These are phyloP conservation scores for Avena eriantha DNA, from an alignment of 176 grass and related monocot species.

Conservation along the genomic window DNA sequence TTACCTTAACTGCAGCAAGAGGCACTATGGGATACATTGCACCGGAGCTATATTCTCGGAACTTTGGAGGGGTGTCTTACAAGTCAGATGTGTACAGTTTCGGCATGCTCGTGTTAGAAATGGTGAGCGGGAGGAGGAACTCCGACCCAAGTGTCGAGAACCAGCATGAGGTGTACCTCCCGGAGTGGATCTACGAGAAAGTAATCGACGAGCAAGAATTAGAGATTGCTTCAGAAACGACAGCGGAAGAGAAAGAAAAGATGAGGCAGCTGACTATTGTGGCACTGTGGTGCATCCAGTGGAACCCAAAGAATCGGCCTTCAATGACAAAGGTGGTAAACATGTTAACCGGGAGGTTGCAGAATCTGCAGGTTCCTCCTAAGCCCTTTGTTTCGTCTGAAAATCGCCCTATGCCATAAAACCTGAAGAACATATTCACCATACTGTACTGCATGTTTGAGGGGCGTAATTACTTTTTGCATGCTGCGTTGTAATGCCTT, in stretches of 20 bases:
- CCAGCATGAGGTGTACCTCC: not conserved
- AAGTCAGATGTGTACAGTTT: not conserved
- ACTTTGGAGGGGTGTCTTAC: not conserved
- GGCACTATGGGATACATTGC: not conserved
- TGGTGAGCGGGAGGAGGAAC: not conserved
- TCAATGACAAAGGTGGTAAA: not conserved
- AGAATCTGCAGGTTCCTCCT: not conserved
- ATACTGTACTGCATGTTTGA: too few relatives aligned
- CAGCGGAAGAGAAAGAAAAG: not conserved
- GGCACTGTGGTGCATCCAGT: not conserved
- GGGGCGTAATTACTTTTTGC: too few relatives aligned
- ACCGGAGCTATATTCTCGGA: not conserved
- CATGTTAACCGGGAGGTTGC: not conserved
- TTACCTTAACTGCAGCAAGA: conserved; percentile 44
- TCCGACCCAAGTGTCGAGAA: not conserved
- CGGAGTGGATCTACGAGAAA: not conserved
- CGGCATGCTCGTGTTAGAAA: not conserved
- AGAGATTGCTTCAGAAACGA: not conserved
- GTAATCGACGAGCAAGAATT: not conserved
- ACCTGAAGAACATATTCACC: too few relatives aligned
- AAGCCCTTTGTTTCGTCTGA: not conserved
- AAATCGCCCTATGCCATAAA: not conserved
- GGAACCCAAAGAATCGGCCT: not conserved
- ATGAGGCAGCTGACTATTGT: not conserved
- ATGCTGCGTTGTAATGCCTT: too few relatives aligned